phyloP scores from a whole-genome alignment of 164 flowering plant genomes.

The Magnolia officinalis region DNA sequence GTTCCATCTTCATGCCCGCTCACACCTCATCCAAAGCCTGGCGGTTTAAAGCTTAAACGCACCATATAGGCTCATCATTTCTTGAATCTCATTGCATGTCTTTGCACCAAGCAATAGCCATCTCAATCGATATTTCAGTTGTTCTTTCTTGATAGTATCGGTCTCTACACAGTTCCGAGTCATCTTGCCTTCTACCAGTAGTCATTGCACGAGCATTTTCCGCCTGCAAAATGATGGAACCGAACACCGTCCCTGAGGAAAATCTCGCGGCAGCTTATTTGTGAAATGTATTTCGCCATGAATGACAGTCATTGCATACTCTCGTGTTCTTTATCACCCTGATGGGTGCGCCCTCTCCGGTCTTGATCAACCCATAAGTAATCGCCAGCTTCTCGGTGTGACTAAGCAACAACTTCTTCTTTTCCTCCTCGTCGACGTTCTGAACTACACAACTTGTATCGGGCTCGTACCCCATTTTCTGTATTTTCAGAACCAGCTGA shows the following conservation, averaged over 20 bases:
- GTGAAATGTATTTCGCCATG: slow-evolving; percentile 55
- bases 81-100: too few relatives aligned
- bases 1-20: too few relatives aligned
- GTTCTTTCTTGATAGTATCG: neutral
- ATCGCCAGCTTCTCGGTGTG: slow-evolving; percentile 72
- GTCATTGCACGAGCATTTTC: slow-evolving; percentile 63
- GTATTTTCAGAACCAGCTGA: slow-evolving; percentile 48
- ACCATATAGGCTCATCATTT: too few relatives aligned
- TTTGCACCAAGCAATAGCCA: too few relatives aligned
- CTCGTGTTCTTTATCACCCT: slow-evolving; percentile 60
- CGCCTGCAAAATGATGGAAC: slow-evolving; percentile 58
- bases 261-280: slow-evolving; percentile 37
- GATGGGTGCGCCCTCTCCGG: slow-evolving; percentile 24
- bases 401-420: slow-evolving; percentile 41
- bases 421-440: slow-evolving; percentile 43
- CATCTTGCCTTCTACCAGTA: slow-evolving; percentile 30
- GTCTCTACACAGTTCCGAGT: neutral
- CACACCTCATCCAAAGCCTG: too few relatives aligned
- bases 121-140: neutral
- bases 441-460: slow-evolving; percentile 46
- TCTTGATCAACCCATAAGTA: slow-evolving; percentile 52
- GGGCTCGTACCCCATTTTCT: slow-evolving; percentile 50
- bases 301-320: slow-evolving; percentile 60
- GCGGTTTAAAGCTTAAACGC: too few relatives aligned
- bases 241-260: slow-evolving; percentile 50